phyloP scores from a whole-genome alignment of 2,329 filamentous ascomycete genomes.

The Ceratocystis variospora region DNA sequence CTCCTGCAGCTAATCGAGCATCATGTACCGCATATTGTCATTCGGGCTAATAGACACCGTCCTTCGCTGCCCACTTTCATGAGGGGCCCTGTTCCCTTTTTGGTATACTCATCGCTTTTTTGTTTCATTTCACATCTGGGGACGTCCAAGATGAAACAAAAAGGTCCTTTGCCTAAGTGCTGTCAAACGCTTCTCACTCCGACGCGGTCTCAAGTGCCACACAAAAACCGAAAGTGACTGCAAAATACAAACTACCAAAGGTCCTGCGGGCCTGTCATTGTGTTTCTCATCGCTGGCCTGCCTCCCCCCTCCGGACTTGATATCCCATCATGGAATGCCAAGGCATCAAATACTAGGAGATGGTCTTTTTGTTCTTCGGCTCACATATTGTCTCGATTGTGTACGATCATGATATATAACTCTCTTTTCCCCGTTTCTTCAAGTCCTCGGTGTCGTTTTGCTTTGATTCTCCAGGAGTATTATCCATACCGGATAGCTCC shows the following conservation, averaged over 20 bases:
- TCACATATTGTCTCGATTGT: background rate
- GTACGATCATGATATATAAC: background rate
- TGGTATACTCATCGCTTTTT: background rate
- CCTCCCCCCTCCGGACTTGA: too few species aligned
- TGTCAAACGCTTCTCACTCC: slow-evolving; percentile 5
- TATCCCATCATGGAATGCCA: background rate
- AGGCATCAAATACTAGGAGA: background rate
- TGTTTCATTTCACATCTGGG: background rate
- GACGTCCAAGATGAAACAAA: background rate
- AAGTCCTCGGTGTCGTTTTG: background rate
- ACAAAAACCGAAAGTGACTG: background rate
- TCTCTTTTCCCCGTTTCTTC: background rate
- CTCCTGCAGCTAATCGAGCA: background rate
- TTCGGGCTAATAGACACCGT: background rate
- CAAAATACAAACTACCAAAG: background rate
- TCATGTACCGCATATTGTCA: background rate
- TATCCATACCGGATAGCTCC: background rate
- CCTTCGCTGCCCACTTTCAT: background rate
- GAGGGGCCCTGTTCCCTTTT: background rate
- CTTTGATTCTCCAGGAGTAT: background rate
- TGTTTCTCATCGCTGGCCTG: background rate
- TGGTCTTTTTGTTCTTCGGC: background rate
- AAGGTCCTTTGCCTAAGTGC: background rate
- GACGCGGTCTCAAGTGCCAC: slow-evolving; percentile 6
- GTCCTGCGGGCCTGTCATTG: background rate